These are phyloP conservation scores for Penicillium sp. DNA, from an alignment of 2,329 filamentous ascomycete species.

Conservation along the genomic window DNA sequence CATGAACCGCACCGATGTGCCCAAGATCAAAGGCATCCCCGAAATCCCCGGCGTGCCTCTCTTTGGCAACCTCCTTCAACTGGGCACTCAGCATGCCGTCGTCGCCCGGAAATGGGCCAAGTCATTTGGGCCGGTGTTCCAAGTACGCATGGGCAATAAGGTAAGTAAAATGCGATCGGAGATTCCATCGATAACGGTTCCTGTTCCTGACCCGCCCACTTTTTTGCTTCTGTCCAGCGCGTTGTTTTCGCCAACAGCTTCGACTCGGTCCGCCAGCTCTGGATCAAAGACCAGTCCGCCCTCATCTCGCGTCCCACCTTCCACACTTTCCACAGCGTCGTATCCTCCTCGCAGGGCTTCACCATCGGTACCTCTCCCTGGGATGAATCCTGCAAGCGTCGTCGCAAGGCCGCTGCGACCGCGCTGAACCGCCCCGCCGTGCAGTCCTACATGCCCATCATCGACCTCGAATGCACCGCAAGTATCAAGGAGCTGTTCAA, in stretches of 20 bases:
- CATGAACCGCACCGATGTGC: constrained; percentile 46
- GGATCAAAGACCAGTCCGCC: constrained; percentile 69
- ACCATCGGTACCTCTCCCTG: constrained; percentile 78
- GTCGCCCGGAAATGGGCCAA: constrained; percentile 50
- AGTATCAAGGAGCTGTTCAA: constrained; percentile 64
- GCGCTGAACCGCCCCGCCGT: constrained; percentile 68
- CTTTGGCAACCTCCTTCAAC: constrained; percentile 55
- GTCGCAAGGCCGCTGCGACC: constrained; percentile 69
- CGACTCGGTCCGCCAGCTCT: constrained; percentile 61
- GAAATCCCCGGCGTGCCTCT: constrained; percentile 55
- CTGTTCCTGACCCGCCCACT: too few relatives aligned
- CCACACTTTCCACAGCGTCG: constrained; percentile 72
- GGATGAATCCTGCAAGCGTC: constrained; percentile 69
- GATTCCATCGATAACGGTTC: too few relatives aligned
- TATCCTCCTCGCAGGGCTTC: constrained; percentile 67
- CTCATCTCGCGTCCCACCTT: constrained; percentile 68
- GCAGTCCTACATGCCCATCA: constrained; percentile 71
- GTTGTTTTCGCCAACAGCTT: constrained; percentile 73
- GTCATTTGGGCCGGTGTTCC: constrained; percentile 57
- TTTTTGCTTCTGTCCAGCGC: constrained; percentile 42
- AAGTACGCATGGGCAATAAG: constrained; percentile 59
- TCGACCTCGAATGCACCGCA: constrained; percentile 64
- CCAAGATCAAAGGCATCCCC: constrained; percentile 54
- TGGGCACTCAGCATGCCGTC: constrained; percentile 51
- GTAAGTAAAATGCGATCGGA: constrained; percentile 33